Evolutionary conservation across 108 stramenopile species (phyloP), one percentile per base, ranked within the genome.

Genomic region (Mayamaea pseudoterrestris): DNA sequence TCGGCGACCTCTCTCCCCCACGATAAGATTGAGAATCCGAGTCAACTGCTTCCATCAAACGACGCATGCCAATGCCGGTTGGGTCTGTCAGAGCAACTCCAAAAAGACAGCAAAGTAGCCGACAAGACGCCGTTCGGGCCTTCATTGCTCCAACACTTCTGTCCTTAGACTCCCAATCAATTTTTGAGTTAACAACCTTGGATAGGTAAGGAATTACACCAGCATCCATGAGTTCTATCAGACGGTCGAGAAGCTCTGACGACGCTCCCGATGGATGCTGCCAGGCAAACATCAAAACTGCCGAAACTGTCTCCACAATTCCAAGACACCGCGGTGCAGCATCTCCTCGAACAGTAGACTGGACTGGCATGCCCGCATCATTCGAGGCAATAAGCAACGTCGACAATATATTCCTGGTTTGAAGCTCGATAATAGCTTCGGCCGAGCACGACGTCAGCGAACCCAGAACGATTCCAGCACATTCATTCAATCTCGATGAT

Each of bases 161-260:
- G 48, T 73, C 69, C 26, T 69, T 61, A 7, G 73, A 66, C 35
- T 76, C 65, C 56, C 78, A 71, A 26, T 80, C 64, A 18, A 83
- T 66, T 50, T 76, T 76, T 17, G 68, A 37, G n/a, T 58, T 71
- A 21, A 89, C 43, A 2, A 79, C 49, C 31, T 65, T 59, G 28
- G 76, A 74, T 35, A 76, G 35, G 8, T 69, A 46, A 2, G 63
- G 58, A 24, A 89, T 63, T 5, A 72, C 61, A 27, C 86, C 86
- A 14, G 69, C 71, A 54, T 89, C 81, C 24, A 88, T 46, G 2
- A 76, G 65, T 46, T 88, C 81, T 1, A 89, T 29, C 35, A 83
- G 46, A 4, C 63, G 65, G 50, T 72, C 76, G 16, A 89, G 37
- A 8, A 71, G 61, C 30, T 72, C 59, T 40, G 68, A 59, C 1